Percentiles rank a stretch among this genome's conserved stretches.
Conservation (phyloP, 257 asterid species). For the Solanum habrochaites region DNA sequence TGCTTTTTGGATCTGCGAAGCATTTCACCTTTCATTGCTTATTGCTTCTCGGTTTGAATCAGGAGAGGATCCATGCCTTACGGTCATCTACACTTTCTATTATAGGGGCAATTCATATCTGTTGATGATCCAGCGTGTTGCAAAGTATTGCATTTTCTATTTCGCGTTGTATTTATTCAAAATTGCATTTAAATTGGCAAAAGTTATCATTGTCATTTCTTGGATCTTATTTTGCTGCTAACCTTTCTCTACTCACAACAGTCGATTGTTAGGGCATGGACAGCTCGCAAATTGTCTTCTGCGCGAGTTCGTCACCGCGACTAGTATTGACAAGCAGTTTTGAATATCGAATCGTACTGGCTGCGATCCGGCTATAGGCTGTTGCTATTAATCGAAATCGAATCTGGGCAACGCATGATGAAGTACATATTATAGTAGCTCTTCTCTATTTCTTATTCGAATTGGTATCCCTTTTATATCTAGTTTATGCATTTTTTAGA, state of each 20-base stretch:
- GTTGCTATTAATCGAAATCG: slow-evolving; percentile 53
- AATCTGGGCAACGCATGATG: slow-evolving; percentile 34
- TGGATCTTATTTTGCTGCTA: no score
- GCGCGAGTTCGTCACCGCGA: slow-evolving; percentile 33
- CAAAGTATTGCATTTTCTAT: neutral
- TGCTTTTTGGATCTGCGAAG: slow-evolving; percentile 71
- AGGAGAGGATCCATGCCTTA: slow-evolving; percentile 24
- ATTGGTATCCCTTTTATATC: neutral
- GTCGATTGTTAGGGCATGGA: slow-evolving; percentile 68
- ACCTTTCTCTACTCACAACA: slow-evolving; percentile 14
- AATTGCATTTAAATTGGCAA: neutral
- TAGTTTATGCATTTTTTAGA: neutral
- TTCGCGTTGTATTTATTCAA: neutral
- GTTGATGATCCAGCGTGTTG: neutral
- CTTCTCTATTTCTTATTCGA: neutral
- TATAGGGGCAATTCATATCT: neutral
- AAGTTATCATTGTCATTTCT: neutral
- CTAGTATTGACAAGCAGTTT: slow-evolving; percentile 6
- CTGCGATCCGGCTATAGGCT: slow-evolving; percentile 73
- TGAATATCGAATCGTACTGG: no score
- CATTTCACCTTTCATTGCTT: slow-evolving; percentile 57
- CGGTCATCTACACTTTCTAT: neutral
- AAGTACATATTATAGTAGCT: slow-evolving; percentile 28
- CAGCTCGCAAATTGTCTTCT: slow-evolving; percentile 87
- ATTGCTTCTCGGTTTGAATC: slow-evolving; percentile 69